Percentiles rank a stretch among this genome's conserved stretches.
Evolutionary conservation across 1,284 basidiomycete genomes (phyloP).

Genomic region (Microbotryum intermedium): DNA sequence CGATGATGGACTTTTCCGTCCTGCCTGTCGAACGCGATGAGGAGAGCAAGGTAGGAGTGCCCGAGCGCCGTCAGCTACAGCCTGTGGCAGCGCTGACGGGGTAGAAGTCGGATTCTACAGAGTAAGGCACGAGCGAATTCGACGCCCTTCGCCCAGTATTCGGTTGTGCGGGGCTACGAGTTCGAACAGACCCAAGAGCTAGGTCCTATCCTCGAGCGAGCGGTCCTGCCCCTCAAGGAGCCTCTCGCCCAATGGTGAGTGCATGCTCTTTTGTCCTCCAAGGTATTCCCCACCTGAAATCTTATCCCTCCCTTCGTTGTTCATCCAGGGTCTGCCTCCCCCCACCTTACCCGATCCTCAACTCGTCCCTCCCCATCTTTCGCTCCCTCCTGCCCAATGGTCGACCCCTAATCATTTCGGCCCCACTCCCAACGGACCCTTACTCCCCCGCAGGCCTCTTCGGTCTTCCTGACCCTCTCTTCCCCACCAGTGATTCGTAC

Average conservation of each 20-base stretch:
- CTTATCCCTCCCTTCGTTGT: too few relatives aligned
- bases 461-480: conserved; percentile 12
- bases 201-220: conserved; percentile 20
- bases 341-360: conserved; percentile 15
- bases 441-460: conserved; percentile 9
- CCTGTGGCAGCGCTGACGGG: too few relatives aligned
- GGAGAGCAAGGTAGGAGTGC: not conserved
- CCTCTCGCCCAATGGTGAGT: conserved; percentile 21
- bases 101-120: conserved; percentile 1
- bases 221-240: conserved; percentile 8
- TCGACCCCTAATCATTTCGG: conserved; percentile 13
- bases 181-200: conserved; percentile 19
- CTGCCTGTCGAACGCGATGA: not conserved
- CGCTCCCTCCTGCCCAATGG: conserved; percentile 19
- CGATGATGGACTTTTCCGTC: conserved; percentile 5
- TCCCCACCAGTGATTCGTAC: conserved; percentile 4
- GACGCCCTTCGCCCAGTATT: conserved; percentile 18
- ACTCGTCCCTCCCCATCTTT: conserved; percentile 12
- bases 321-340: conserved; percentile 19
- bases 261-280: not conserved
- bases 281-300: not conserved
- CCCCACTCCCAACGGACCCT: conserved; percentile 7
- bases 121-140: not conserved
- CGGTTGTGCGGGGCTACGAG: conserved; percentile 17
- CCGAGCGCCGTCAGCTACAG: too few relatives aligned